Percentiles rank a stretch among this genome's conserved stretches.
phyloP scores from a whole-genome alignment of 805 yeast genomes.

The Candida ipomoeae region DNA sequence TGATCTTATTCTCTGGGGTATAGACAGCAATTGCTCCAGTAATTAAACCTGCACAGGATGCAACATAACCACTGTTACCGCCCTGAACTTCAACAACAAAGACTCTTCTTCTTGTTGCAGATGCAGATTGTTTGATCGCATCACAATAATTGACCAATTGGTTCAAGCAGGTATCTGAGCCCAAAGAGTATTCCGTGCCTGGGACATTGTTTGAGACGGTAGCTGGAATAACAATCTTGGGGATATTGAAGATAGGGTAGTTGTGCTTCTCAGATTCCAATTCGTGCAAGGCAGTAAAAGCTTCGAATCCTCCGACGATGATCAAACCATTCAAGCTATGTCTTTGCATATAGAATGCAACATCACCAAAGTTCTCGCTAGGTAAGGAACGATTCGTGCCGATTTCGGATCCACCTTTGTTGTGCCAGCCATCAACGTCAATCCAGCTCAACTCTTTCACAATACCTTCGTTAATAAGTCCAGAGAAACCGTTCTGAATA shows the following conservation, averaged over 20 bases:
- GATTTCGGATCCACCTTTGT: slow-evolving; percentile 73
- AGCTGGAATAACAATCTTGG: slow-evolving; percentile 90
- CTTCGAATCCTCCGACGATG: slow-evolving; percentile 95
- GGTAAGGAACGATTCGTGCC: slow-evolving; percentile 65
- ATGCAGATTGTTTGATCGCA: slow-evolving; percentile 89
- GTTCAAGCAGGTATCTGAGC: slow-evolving; percentile 94
- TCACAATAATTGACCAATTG: slow-evolving; percentile 90
- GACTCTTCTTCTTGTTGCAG: slow-evolving; percentile 89
- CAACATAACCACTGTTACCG: slow-evolving; percentile 92
- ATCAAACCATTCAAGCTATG: slow-evolving; percentile 83
- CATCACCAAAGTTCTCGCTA: slow-evolving; percentile 56
- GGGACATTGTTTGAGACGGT: slow-evolving; percentile 98
- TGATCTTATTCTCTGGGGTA: slow-evolving; percentile 85
- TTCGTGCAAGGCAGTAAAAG: slow-evolving; percentile 80
- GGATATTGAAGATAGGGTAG: slow-evolving; percentile 91
- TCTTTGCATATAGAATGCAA: slow-evolving; percentile 91
- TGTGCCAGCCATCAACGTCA: slow-evolving; percentile 69
- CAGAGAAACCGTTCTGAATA: slow-evolving; percentile 70
- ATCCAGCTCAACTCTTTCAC: slow-evolving; percentile 62
- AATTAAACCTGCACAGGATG: slow-evolving; percentile 77
- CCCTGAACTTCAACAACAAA: slow-evolving; percentile 98
- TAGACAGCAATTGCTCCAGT: slow-evolving; percentile 91
- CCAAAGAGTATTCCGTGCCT: slow-evolving; percentile 96
- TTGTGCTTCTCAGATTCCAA: slow-evolving; percentile 68
- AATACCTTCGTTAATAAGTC: slow-evolving; percentile 59